Conservation (phyloP, 345 rosid species). For the Eucalyptus victrix region DNA sequence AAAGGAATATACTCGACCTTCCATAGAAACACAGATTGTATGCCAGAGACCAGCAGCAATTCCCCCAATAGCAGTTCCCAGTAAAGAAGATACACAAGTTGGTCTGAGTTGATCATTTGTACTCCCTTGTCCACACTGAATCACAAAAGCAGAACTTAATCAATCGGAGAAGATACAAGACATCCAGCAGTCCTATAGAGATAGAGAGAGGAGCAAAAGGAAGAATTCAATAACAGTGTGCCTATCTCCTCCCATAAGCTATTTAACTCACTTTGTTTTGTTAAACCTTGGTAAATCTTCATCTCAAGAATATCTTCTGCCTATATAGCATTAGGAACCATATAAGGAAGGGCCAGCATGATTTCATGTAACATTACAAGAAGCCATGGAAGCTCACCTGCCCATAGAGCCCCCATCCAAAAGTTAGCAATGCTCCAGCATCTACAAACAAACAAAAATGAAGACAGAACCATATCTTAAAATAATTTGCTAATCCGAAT, state of each 20-base stretch:
- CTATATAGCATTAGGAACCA: not conserved
- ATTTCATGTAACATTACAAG: not conserved
- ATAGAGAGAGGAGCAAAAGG: not conserved
- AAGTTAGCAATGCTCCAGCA: constrained; percentile 58
- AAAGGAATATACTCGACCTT: constrained; percentile 54
- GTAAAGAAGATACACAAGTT: constrained; percentile 38
- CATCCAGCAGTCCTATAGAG: not conserved
- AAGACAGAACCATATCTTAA: not conserved
- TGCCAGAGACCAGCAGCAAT: constrained; percentile 87
- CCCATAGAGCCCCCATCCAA: constrained; percentile 92
- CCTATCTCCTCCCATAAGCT: not conserved
- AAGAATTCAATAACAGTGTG: not conserved
- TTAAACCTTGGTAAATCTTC: not conserved
- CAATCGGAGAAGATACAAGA: not conserved
- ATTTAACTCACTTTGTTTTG: not conserved
- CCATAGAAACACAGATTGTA: constrained; percentile 50
- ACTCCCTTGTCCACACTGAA: constrained; percentile 78
- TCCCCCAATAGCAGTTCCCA: constrained; percentile 26
- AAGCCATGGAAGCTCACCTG: constrained; percentile 31
- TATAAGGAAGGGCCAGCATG: not conserved
- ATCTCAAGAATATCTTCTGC: not conserved
- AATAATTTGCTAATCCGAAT: not conserved
- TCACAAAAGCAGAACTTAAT: not conserved
- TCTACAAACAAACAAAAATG: constrained; percentile 30
- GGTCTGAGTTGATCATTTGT: constrained; percentile 68